Evolutionary conservation across 139 green algal species (phyloP).

Genomic region (Diplosphaera chodatii): DNA sequence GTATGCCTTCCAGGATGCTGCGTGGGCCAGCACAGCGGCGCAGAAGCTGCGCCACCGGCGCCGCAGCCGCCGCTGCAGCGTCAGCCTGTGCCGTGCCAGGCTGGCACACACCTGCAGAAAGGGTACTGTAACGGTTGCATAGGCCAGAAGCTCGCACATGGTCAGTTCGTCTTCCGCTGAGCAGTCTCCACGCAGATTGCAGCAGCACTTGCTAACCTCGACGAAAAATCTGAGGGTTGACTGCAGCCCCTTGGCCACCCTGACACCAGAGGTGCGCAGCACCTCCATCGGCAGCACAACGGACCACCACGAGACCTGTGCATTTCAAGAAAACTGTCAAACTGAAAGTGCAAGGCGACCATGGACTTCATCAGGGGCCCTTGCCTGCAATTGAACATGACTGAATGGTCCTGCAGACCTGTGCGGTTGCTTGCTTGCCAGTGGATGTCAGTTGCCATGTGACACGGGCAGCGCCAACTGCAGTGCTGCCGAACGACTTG

Average conservation of each 20-base stretch:
- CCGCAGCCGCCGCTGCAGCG: constrained; percentile 4
- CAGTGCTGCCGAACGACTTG: no score
- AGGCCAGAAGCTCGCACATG: no score
- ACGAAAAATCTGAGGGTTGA: constrained; percentile 19
- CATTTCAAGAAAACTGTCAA: neutral
- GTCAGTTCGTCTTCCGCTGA: no score
- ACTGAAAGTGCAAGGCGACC: no score
- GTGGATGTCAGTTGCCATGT: neutral
- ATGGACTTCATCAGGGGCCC: no score
- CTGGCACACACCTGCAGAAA: constrained; percentile 16
- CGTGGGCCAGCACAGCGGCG: neutral
- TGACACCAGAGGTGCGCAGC: constrained; percentile 19
- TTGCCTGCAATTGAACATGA: no score
- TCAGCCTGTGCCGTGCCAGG: constrained; percentile 16
- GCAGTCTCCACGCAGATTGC: no score
- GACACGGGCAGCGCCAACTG: neutral
- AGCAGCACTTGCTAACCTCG: constrained; percentile 7
- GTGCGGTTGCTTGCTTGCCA: neutral
- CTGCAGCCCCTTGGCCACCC: constrained; percentile 19
- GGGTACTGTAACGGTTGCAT: no score
- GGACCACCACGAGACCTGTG: constrained; percentile 26
- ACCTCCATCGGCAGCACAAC: constrained; percentile 26
- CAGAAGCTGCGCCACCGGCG: neutral
- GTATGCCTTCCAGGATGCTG: neutral
- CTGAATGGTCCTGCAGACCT: neutral